A percentile compares a stretch with the other conserved stretches of the same genome.
Conservation (phyloP, 2,329 filamentous ascomycete genomes). For the Colletotrichum godetiae region DNA sequence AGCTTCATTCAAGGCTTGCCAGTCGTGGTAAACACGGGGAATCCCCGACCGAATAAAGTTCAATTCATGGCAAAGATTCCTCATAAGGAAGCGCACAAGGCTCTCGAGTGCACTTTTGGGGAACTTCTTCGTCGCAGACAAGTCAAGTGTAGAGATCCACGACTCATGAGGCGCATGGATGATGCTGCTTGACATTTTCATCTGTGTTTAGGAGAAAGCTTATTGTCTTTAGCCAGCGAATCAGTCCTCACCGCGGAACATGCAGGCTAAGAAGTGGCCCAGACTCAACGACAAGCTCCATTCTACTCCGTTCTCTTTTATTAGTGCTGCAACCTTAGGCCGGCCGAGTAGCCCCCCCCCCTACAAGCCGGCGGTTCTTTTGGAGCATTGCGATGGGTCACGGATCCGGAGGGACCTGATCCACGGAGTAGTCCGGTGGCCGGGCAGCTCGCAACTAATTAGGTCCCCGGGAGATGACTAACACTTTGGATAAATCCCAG, state of each 20-base stretch:
- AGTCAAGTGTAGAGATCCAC: background rate
- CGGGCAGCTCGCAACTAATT: background rate
- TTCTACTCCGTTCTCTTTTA: background rate
- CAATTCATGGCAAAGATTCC: background rate
- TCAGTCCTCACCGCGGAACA: background rate
- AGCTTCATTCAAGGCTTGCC: background rate
- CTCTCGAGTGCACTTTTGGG: background rate
- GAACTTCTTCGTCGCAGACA: background rate
- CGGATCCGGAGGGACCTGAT: background rate
- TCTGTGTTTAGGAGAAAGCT: constrained; percentile 12
- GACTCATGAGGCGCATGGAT: constrained; percentile 17
- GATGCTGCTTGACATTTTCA: background rate
- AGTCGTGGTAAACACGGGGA: background rate
- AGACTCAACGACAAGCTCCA: background rate
- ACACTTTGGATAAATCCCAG: background rate
- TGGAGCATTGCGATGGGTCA: background rate
- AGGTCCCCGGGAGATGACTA: background rate
- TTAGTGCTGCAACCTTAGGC: background rate
- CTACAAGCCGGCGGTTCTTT: background rate
- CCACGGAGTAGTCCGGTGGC: background rate
- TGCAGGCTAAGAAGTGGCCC: background rate
- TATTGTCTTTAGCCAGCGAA: background rate
- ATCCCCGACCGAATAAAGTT: background rate
- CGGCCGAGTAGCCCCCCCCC: background rate
- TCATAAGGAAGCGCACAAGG: background rate